Percentiles rank a stretch among this genome's conserved stretches.
Evolutionary conservation across 345 rosid species (phyloP).

Genomic region (Brassica juncea): DNA sequence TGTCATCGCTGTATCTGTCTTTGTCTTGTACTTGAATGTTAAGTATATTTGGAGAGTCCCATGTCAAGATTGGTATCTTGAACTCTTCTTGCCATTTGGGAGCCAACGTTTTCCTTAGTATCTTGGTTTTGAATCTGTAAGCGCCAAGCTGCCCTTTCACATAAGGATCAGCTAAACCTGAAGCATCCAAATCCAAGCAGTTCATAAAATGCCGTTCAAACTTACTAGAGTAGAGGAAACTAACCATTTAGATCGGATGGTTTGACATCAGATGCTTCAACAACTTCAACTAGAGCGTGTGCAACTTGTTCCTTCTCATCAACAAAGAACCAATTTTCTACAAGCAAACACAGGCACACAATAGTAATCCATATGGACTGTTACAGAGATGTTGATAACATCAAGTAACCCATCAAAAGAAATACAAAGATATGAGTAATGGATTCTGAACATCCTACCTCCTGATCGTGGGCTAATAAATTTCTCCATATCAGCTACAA

Average conservation of each 20-base stretch:
- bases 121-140: constrained; percentile 74
- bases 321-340: constrained; percentile 83
- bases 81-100: constrained; percentile 96
- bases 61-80: constrained; percentile 69
- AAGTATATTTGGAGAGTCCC: constrained; percentile 73
- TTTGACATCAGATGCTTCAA: constrained; percentile 81
- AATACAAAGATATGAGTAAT: background rate
- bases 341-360: constrained; percentile 23
- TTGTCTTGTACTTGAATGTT: constrained; percentile 80
- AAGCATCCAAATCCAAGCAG: constrained; percentile 27
- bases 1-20: constrained; percentile 77
- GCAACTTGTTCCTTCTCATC: constrained; percentile 84
- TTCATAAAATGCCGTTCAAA: background rate
- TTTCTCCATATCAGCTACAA: constrained; percentile 90
- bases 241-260: constrained; percentile 86
- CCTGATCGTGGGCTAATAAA: constrained; percentile 55
- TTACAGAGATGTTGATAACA: background rate
- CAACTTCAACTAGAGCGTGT: constrained; percentile 69
- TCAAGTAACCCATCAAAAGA: background rate
- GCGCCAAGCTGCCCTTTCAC: constrained; percentile 90
- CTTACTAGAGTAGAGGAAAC: constrained; percentile 21
- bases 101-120: constrained; percentile 62
- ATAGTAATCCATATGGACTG: constrained; percentile 17
- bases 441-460: constrained; percentile 42
- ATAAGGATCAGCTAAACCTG: constrained; percentile 95